A percentile compares a stretch with the other conserved stretches of the same genome.
Conservation (phyloP, 306 rosid genomes). For the Trichosanthes cucumerina region DNA sequence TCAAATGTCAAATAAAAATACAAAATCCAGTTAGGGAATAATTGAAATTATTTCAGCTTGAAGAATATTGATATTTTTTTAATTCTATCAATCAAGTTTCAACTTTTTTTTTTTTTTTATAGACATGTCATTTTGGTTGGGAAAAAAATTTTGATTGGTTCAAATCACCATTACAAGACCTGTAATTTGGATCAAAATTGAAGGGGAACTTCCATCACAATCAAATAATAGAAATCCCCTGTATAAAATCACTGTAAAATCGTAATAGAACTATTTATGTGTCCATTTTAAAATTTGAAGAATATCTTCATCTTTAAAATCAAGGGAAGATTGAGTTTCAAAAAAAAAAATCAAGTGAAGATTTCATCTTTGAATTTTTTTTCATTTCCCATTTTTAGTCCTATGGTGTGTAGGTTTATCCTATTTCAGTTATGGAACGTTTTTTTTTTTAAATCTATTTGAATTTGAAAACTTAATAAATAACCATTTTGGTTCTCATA, state of each 20-base stretch:
- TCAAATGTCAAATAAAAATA: not conserved
- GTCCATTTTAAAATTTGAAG: not conserved
- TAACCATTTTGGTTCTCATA: too few species aligned
- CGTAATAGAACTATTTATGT: not conserved
- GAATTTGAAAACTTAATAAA: too few species aligned
- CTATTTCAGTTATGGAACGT: too few species aligned
- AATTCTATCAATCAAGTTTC: not conserved
- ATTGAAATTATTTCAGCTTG: not conserved
- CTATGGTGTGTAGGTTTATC: too few species aligned
- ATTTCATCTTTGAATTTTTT: too few species aligned
- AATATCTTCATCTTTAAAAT: not conserved
- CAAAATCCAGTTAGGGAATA: not conserved
- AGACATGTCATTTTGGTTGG: too few species aligned
- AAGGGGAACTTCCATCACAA: not conserved
- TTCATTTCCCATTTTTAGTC: too few species aligned
- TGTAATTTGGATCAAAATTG: not conserved
- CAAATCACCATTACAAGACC: too few species aligned
- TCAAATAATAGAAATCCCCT: not conserved
- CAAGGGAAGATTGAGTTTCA: not conserved
- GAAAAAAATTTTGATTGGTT: not conserved
- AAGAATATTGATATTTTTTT: not conserved
- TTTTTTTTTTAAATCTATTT: too few species aligned
- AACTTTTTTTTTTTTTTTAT: too few species aligned
- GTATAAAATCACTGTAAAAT: not conserved
- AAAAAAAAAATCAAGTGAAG: too few species aligned